Base-by-base conservation (phyloP, 352 stramenopile species). In the Phytopythium mirpurense region DNA sequence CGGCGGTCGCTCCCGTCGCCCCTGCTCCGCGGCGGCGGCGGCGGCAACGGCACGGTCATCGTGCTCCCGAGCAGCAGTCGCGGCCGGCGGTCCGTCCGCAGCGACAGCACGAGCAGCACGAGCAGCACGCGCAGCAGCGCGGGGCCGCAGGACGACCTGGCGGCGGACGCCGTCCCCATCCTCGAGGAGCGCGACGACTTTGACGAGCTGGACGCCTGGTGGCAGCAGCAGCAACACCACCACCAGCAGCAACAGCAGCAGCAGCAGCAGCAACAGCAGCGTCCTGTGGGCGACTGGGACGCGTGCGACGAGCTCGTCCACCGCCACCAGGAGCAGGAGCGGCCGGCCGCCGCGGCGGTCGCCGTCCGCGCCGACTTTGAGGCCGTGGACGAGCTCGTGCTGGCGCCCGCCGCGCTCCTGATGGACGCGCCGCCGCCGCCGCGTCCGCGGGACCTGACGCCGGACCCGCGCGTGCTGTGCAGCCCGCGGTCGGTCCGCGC, bases 391-490 rank as follows among this genome's bases (percentile, higher is more conserved):
- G 62, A 62, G 40, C 74, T 80, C 31, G 34, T 74, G 12, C 50
- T 65, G 16, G 57, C 51, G 4, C 27, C 19, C 29, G n/a, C 9
- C 1, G 44, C 44, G 2, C 16, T 2, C 15, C 42, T 19, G 42
- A 5, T 49, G 23, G 29, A 32, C 5, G 29, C 29, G 29, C 5
- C 5, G 29, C 29, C 5, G 29, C 29, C 29, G 29, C 10, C 24
- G 5, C 62, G 72, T 9, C 73, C 71, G 3, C 50, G 57, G 24
- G 75, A 86, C 23, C 41, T 88, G 15, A 62, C 65, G 2, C 57
- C 72, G 0, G 77, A 90, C 55, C 65, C 79, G 23, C 62, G 61
- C 11, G 61, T 56, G 0, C 57, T 78, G 37, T 88, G 78, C 58
- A 52, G 65, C 27, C 59, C 79, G 5, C 56, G 56, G n/a, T 62